These are phyloP conservation scores for Encephalitozoon cuniculi DNA, from an alignment of 371 early-diverging fungal genomes.

Conservation along the genomic window DNA sequence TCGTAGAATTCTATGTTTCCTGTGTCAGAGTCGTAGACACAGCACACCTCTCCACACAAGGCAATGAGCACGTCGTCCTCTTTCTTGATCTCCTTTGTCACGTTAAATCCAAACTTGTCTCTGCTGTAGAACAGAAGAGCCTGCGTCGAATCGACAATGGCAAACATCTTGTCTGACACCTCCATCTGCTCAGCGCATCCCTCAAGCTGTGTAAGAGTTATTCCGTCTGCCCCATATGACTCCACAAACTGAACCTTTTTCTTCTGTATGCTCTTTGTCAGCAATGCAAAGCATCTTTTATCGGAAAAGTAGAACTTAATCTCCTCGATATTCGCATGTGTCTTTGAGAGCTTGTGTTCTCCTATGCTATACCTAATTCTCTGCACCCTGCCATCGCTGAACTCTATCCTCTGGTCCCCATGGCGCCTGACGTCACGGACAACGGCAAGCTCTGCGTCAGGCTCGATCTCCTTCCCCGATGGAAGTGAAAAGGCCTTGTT, in stretches of 20 bases:
- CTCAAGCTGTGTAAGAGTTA: constrained; percentile 11
- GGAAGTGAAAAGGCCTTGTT: background rate
- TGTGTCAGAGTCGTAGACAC: constrained; percentile 22
- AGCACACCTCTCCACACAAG: background rate
- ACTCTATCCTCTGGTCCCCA: background rate
- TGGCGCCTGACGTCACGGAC: background rate
- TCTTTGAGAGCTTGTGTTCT: constrained; percentile 5
- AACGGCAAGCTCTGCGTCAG: background rate
- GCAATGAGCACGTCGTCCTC: constrained; percentile 17
- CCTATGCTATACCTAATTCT: constrained; percentile 13
- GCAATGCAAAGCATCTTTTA: constrained; percentile 19
- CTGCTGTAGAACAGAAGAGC: constrained; percentile 32
- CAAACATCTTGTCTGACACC: constrained; percentile 22
- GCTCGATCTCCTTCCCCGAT: background rate
- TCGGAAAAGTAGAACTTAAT: constrained; percentile 32
- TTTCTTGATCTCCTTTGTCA: constrained; percentile 23
- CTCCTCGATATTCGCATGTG: constrained; percentile 24
- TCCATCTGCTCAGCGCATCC: background rate
- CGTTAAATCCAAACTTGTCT: background rate
- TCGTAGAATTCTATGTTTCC: constrained; percentile 52
- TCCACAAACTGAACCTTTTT: constrained; percentile 21
- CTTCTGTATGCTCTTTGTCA: constrained; percentile 33
- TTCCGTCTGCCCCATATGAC: constrained; percentile 9
- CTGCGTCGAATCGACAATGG: background rate
- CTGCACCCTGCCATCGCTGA: constrained; percentile 32